Base-by-base conservation (phyloP, 2,329 filamentous ascomycete genomes). In the Sclerotinia minor region DNA sequence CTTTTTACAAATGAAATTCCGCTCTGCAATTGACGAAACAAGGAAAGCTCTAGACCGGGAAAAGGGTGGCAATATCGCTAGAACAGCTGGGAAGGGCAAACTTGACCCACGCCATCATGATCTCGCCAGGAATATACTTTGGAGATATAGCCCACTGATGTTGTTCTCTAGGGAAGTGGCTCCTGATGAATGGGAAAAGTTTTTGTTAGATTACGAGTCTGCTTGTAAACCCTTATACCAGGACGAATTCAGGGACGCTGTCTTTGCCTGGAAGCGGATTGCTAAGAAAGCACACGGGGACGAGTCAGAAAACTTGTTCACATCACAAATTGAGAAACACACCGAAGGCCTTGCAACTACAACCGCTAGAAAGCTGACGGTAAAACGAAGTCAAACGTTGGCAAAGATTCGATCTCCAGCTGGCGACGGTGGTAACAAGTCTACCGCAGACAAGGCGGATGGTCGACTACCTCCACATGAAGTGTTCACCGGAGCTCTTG, bases 381-480 rank as follows among this genome's bases (percentile, higher is more conserved):
- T 98, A 65, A 97, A 97, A 82, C 87, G 94, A 76, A 95, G 92
- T 71, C 94, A 97, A 79, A 97, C 92, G 3, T 80, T 95, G 67
- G 92, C 91, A 29, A 89, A 90, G 74, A 81, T 94, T 63, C 87
- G 91, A 47, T 88, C 87, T 59, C 88, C 89, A 15, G 82, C 89
- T 68, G 84, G 86, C 41, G 90, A 92, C 58, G 86, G 85, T 65
- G 80, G 81, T 64, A 76, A 80, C 76, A 80, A 82, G 76, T 71
- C 81, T 68, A 79, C 77, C 73, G 71, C 81, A 68, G 87, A 90
- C 60, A 90, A 88, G 75, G 80, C 86, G 58, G 87, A 89, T 72
- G 88, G 87, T 65, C 87, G 88, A 73, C 85, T 90, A 68, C 84
- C 91, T 72, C 87, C 92, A 0, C 94, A 89, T 73, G 93, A 97